phyloP scores from a whole-genome alignment of 805 yeast genomes.

The Wickerhamiella sergipiensis region DNA sequence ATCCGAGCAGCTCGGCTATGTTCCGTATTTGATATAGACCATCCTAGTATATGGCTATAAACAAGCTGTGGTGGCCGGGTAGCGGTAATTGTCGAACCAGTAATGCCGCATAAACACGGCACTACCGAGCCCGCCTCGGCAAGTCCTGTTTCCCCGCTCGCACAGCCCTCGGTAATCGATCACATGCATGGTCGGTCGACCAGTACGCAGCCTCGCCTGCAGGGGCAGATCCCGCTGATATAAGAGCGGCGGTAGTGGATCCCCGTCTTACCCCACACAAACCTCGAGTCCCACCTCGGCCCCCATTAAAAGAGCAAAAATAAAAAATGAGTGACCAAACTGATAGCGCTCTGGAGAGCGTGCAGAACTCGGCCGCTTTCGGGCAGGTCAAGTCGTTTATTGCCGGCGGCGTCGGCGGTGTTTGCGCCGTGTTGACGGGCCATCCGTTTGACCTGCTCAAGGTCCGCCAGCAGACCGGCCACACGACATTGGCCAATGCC shows the following conservation, averaged over 20 bases:
- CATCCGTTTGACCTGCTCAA: constrained; percentile 93
- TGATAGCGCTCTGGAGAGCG: constrained; percentile 13
- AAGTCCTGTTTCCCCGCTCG: background rate
- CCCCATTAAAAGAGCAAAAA: background rate
- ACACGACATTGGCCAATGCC: constrained; percentile 57
- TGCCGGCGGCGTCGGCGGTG: constrained; percentile 94
- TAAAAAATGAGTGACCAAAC: constrained; percentile 13
- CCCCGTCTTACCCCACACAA: background rate
- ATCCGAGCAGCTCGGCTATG: background rate
- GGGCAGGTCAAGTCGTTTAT: constrained; percentile 79
- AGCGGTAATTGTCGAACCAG: no score
- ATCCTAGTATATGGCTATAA: no score
- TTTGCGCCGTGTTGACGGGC: constrained; percentile 89
- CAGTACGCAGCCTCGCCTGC: background rate
- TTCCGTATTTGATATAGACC: no score
- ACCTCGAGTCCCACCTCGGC: background rate
- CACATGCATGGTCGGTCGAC: background rate
- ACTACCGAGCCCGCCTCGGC: background rate
- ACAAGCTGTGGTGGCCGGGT: no score
- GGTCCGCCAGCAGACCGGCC: constrained; percentile 78
- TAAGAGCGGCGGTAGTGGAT: background rate
- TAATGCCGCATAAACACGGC: background rate
- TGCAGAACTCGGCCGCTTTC: constrained; percentile 24
- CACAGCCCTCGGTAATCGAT: background rate
- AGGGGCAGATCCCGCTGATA: background rate